These are phyloP conservation scores for Huntiella savannae DNA, from an alignment of 2,329 filamentous ascomycete genomes.

Conservation along the genomic window DNA sequence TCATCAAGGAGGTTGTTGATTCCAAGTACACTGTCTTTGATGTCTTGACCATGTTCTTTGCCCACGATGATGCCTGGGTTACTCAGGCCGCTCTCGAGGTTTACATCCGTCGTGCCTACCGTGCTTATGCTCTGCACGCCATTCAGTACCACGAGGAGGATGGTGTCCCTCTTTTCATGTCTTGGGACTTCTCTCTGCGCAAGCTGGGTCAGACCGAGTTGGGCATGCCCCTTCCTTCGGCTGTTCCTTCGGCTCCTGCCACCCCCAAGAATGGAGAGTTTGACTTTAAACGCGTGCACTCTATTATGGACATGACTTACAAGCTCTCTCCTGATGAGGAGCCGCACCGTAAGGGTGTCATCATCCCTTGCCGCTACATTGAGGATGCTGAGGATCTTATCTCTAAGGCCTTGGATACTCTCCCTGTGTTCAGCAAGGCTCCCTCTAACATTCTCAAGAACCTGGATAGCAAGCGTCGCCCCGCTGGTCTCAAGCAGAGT, in stretches of 20 bases:
- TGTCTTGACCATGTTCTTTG: constrained; percentile 87
- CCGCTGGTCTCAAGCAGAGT: constrained; percentile 32
- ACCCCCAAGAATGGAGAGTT: constrained; percentile 44
- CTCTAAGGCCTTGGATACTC: constrained; percentile 62
- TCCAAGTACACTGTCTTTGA: constrained; percentile 98
- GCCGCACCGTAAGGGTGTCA: constrained; percentile 76
- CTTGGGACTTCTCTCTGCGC: constrained; percentile 89
- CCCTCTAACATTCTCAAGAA: constrained; percentile 39
- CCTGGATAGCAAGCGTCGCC: constrained; percentile 53
- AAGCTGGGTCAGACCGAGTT: constrained; percentile 88
- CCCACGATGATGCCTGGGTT: constrained; percentile 85
- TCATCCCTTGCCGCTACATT: constrained; percentile 80
- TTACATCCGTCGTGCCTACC: constrained; percentile 89
- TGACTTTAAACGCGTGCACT: constrained; percentile 66
- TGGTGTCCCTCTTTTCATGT: constrained; percentile 51
- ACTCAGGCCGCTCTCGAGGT: constrained; percentile 85
- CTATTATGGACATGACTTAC: constrained; percentile 93
- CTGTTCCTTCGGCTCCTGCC: constrained; percentile 66
- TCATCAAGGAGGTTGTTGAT: constrained; percentile 95
- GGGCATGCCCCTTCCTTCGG: constrained; percentile 59
- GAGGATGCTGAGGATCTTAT: constrained; percentile 86
- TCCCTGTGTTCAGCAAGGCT: constrained; percentile 43
- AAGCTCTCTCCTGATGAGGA: constrained; percentile 46
- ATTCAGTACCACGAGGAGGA: constrained; percentile 72
- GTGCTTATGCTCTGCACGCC: constrained; percentile 78